Conservation (phyloP, 495 filamentous ascomycete genomes). For the Clohesyomyces aquaticus region DNA sequence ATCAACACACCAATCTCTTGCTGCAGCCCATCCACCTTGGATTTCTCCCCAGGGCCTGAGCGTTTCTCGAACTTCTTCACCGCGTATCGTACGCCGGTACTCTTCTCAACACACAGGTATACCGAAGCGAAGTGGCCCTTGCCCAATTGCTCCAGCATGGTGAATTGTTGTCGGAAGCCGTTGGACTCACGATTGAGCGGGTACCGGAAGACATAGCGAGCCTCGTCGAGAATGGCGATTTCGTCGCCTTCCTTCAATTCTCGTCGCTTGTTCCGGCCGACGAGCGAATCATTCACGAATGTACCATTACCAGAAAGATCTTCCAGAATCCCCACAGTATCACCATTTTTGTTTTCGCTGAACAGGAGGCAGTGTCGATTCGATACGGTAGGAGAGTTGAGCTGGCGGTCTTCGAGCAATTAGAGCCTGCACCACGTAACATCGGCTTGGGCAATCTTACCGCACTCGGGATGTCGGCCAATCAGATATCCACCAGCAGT, state of each 20-base stretch:
- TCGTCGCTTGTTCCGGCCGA: slow-evolving; percentile 89
- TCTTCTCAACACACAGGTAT: slow-evolving; percentile 84
- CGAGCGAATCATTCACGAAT: slow-evolving; percentile 87
- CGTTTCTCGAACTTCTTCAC: slow-evolving; percentile 93
- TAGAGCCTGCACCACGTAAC: background rate
- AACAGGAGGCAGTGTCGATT: slow-evolving; percentile 94
- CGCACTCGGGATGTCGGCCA: slow-evolving; percentile 91
- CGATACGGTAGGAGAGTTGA: slow-evolving; percentile 84
- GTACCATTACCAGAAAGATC: slow-evolving; percentile 97
- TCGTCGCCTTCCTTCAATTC: slow-evolving; percentile 89
- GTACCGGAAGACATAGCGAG: slow-evolving; percentile 87
- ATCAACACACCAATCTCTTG: slow-evolving; percentile 96
- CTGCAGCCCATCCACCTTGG: slow-evolving; percentile 81
- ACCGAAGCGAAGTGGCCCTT: slow-evolving; percentile 98
- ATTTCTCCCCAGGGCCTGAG: slow-evolving; percentile 73
- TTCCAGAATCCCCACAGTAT: slow-evolving; percentile 79
- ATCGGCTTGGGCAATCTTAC: slow-evolving; percentile 57
- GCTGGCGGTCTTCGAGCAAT: slow-evolving; percentile 66
- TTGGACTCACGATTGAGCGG: slow-evolving; percentile 74
- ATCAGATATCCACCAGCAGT: slow-evolving; percentile 86
- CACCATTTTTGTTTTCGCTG: slow-evolving; percentile 80
- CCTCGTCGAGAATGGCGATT: slow-evolving; percentile 79
- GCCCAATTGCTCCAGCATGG: slow-evolving; percentile 80
- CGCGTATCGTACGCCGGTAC: slow-evolving; percentile 80
- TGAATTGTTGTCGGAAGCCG: slow-evolving; percentile 84